Conservation (phyloP, 139 green algal genomes). For the Pedinophyceae sp. region DNA sequence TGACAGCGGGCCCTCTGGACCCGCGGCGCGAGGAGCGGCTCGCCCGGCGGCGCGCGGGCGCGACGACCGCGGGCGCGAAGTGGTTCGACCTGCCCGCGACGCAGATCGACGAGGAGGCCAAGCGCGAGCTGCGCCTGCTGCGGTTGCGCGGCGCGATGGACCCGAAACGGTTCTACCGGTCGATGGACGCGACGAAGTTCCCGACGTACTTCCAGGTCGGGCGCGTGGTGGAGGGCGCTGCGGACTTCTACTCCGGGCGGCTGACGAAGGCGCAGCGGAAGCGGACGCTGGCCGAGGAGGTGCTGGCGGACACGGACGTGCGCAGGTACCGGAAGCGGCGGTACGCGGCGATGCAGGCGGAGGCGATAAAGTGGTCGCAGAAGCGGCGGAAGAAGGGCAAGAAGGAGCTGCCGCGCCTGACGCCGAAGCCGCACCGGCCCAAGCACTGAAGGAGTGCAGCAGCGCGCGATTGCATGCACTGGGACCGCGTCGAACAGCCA, state of each 20-base stretch:
- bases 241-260: conserved; percentile 45
- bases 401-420: conserved; percentile 15
- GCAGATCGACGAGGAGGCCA: conserved; percentile 44
- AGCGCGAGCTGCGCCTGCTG: conserved; percentile 55
- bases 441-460: conserved; percentile 23
- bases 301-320: conserved; percentile 35
- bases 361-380: conserved; percentile 13
- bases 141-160: conserved; percentile 59
- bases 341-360: conserved; percentile 34
- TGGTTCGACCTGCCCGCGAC: conserved; percentile 40
- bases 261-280: conserved; percentile 55
- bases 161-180: conserved; percentile 80
- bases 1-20: too few species aligned
- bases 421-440: conserved; percentile 15
- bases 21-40: too few species aligned
- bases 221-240: conserved; percentile 52
- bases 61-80: conserved; percentile 7
- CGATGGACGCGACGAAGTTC: conserved; percentile 41
- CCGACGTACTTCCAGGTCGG: conserved; percentile 59
- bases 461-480: too few species aligned
- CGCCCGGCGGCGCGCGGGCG: too few species aligned
- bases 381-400: conserved; percentile 10
- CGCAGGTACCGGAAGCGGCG: conserved; percentile 24
- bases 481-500: too few species aligned
- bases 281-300: conserved; percentile 34